Conservation (phyloP, 2,329 filamentous ascomycete species). For the Gaeumannomyces sp. region DNA sequence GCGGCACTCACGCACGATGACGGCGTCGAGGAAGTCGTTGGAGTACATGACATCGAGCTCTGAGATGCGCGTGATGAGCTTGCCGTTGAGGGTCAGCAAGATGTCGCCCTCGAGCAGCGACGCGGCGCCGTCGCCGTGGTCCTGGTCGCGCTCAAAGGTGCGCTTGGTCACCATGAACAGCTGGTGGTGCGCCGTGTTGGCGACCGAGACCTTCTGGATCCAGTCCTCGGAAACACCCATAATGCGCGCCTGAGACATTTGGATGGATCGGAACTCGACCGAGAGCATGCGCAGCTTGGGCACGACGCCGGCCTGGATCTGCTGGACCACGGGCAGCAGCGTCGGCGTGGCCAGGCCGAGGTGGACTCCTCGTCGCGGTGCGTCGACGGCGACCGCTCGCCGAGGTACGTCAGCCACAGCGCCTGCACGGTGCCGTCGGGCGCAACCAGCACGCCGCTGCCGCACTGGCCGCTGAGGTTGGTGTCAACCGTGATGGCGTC, state of each 20-base stretch:
- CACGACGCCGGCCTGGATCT: constrained; percentile 72
- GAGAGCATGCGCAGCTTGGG: constrained; percentile 87
- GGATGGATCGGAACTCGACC: constrained; percentile 88
- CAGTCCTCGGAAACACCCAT: constrained; percentile 96
- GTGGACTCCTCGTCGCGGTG: constrained; percentile 91
- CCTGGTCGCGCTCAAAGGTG: constrained; percentile 50
- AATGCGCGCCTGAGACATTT: constrained; percentile 93
- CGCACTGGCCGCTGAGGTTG: constrained; percentile 82
- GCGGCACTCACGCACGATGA: constrained; percentile 78
- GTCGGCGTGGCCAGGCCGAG: constrained; percentile 86
- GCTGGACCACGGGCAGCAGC: constrained; percentile 77
- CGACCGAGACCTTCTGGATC: constrained; percentile 83
- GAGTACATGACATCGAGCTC: constrained; percentile 97
- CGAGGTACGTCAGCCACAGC: constrained; percentile 93
- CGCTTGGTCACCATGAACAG: constrained; percentile 95
- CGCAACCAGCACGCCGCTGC: constrained; percentile 84
- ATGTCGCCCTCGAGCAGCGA: constrained; percentile 85
- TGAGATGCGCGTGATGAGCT: constrained; percentile 86
- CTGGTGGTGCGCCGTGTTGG: constrained; percentile 89
- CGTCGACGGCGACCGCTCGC: constrained; percentile 71
- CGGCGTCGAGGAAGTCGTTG: constrained; percentile 72
- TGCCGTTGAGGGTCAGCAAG: constrained; percentile 81
- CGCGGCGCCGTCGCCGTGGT: constrained; percentile 28
- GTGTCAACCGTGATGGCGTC: constrained; percentile 98
- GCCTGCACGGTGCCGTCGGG: constrained; percentile 91